phyloP scores from a whole-genome alignment of 345 rosid species.

The Arabidopsis arenosa region DNA sequence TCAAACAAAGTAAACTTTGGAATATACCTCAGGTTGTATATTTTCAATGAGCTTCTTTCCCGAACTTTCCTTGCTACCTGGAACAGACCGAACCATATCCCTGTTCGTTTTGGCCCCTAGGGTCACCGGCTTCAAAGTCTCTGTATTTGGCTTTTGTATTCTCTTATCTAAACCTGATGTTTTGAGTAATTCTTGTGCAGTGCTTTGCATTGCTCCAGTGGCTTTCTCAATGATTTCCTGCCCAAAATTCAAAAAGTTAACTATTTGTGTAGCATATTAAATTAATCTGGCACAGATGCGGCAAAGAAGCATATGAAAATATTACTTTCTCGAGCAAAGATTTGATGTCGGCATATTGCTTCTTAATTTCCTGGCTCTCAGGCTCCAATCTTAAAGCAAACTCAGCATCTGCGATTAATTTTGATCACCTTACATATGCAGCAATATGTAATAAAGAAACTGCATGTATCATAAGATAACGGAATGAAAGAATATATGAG shows the following conservation, averaged over 20 bases:
- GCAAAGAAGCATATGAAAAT: not conserved
- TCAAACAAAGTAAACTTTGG: not conserved
- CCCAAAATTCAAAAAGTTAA: conserved; percentile 10
- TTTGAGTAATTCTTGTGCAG: conserved; percentile 53
- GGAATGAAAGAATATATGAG: conserved; percentile 4
- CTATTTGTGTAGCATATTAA: not conserved
- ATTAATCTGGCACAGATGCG: not conserved
- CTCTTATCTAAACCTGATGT: conserved; percentile 51
- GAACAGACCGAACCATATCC: conserved; percentile 45
- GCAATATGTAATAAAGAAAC: conserved; percentile 9
- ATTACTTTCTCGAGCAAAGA: conserved; percentile 74
- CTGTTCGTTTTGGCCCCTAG: conserved; percentile 37
- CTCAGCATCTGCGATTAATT: conserved; percentile 76
- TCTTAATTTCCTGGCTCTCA: conserved; percentile 80
- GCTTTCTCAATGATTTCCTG: conserved; percentile 72
- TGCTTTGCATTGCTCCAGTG: conserved; percentile 59
- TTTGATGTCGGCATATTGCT: conserved; percentile 74
- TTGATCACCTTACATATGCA: conserved; percentile 4
- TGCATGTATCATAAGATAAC: not conserved
- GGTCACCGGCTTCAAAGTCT: conserved; percentile 26
- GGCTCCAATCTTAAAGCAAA: conserved; percentile 88
- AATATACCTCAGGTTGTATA: conserved; percentile 53
- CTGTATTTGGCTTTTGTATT: conserved; percentile 16
- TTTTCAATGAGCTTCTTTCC: conserved; percentile 52
- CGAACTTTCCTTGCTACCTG: conserved; percentile 40